Percentiles rank a stretch among this genome's conserved stretches.
phyloP scores from a whole-genome alignment of 306 rosid genomes.

The Comarum palustre region DNA sequence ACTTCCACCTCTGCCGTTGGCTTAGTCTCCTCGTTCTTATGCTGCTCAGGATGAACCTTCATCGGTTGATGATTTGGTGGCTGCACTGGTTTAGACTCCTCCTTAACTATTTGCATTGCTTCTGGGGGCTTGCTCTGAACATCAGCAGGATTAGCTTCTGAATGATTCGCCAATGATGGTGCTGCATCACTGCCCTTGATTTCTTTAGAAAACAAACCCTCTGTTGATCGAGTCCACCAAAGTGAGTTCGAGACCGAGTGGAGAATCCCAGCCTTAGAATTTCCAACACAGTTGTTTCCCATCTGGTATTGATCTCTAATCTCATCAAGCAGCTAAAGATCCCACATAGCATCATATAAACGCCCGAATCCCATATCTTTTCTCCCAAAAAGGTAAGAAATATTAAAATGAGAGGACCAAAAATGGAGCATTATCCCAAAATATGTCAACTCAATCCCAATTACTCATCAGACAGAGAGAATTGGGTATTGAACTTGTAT shows the following conservation, averaged over 20 bases:
- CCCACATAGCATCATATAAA: constrained; percentile 1
- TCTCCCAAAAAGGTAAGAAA: constrained; percentile 7
- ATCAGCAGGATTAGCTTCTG: constrained; percentile 3
- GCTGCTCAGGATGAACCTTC: constrained; percentile 17
- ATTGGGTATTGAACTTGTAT: background rate
- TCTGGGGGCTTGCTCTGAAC: constrained; percentile 54
- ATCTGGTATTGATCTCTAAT: constrained; percentile 33
- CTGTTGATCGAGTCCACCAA: constrained; percentile 45
- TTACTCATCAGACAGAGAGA: background rate
- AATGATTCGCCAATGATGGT: constrained; percentile 8
- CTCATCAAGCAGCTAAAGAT: constrained; percentile 9
- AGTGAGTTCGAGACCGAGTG: constrained; percentile 30
- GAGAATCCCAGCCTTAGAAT: constrained; percentile 30
- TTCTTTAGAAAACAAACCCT: constrained; percentile 22
- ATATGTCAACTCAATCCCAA: constrained; percentile 12
- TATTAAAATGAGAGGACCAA: background rate
- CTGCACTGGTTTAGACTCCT: constrained; percentile 24
- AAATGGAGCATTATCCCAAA: constrained; percentile 2
- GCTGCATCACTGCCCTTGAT: background rate
- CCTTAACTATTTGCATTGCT: constrained; percentile 40
- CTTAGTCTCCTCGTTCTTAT: constrained; percentile 13
- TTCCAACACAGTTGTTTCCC: constrained; percentile 80
- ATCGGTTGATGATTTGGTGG: background rate
- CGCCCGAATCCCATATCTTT: constrained; percentile 3
- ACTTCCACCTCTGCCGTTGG: constrained; percentile 3